A percentile compares a stretch with the other conserved stretches of the same genome.
These are phyloP conservation scores for Talaromyces ruber DNA, from an alignment of 495 filamentous ascomycete genomes.

Conservation along the genomic window DNA sequence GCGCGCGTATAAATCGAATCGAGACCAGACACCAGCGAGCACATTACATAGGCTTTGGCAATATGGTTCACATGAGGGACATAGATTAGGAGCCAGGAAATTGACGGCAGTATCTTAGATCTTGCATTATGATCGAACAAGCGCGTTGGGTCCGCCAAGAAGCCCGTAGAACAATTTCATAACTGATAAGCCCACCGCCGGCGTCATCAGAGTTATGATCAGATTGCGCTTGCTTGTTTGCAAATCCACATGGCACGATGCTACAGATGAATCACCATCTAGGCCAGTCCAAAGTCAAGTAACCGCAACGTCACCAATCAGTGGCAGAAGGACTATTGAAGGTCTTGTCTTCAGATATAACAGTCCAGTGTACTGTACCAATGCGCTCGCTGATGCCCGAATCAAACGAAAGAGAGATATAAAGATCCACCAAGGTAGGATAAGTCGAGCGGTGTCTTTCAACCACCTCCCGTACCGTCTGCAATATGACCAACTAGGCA, in stretches of 20 bases:
- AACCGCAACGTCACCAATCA: background rate
- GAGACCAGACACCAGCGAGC: conserved; percentile 58
- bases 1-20: conserved; percentile 11
- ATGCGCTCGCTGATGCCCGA: conserved; percentile 53
- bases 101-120: too few species aligned
- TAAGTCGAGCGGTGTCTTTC: conserved; percentile 14
- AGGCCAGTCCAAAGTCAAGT: background rate
- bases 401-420: conserved; percentile 13
- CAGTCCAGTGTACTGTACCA: conserved; percentile 14
- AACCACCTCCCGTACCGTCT: conserved; percentile 27
- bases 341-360: background rate
- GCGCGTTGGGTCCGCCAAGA: too few species aligned
- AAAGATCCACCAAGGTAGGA: conserved; percentile 15
- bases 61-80: background rate
- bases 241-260: background rate
- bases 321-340: background rate
- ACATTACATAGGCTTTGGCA: conserved; percentile 38
- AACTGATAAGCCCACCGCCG: background rate
- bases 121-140: too few species aligned
- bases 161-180: too few species aligned
- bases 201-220: background rate
- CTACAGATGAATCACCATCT: background rate
- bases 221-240: background rate
- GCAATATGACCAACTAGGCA: conserved; percentile 19
- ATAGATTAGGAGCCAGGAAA: too few species aligned